Base-by-base conservation (phyloP, 2,329 filamentous ascomycete species). In the Penicillium olsonii region DNA sequence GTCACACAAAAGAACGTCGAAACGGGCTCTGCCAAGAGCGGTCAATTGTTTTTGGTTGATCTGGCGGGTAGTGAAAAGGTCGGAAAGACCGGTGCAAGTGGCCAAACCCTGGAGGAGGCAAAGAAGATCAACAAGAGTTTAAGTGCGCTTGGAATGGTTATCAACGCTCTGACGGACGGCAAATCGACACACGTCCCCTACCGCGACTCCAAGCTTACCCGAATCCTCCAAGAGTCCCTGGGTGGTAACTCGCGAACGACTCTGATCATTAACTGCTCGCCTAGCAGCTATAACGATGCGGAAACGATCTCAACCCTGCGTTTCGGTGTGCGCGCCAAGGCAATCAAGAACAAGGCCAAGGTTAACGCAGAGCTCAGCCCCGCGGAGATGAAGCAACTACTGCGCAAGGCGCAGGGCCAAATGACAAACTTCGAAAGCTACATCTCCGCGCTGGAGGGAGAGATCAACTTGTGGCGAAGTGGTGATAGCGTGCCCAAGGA, bases 121-220 rank as follows among this genome's bases (percentile, higher is more conserved):
- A 97, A 97, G 81, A 99, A 99, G 81, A 99, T 99, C 82, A 99
- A 99, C 82, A 97, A 97, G 82, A 96, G 91, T 80, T 82, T 99
- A 78, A 96, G 92, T 76, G 92, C 94, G 47, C 81, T 99, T 53
- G 94, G 94, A 65, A 97, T 96, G 92, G 94, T 97, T 76, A 99
- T 99, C 80, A 97, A 97, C 74, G 85, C 92, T 45, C 77, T 99
- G 63, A 96, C 94, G 2, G 94, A 97, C 70, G 92, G 92, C 68
- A 96, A 95, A 88, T 96, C 92, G 35, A 91, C 88, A 38, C 92
- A 97, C 67, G 83, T 99, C 57, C 94, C 94, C 1, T 99, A 97
- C 73, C 87, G 94, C 80, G 94, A 99, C 75, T 97, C 92, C 39
- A 97, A 97, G 73, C 85, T 99, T 66, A 99, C 94, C 10, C 85